Evolutionary conservation across 2,329 filamentous ascomycete genomes (phyloP), one percentile per base, ranked within the genome.

Genomic region (Alternaria angustiovoidea): DNA sequence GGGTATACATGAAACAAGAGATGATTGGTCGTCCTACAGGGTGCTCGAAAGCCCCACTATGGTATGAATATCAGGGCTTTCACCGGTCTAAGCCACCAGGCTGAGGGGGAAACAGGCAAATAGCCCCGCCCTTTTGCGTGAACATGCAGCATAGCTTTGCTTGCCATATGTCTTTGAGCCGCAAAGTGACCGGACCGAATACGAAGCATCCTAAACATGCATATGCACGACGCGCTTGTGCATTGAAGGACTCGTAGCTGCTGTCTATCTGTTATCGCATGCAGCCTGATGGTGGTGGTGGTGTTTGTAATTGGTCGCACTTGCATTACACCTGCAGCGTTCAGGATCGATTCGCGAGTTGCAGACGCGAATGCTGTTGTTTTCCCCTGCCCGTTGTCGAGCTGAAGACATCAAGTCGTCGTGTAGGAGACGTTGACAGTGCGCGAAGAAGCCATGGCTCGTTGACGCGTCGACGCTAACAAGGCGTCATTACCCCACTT

Each of bases 41-140:
- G 57, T 56, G 52, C 59, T 66, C 58, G 61, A 28, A 57, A 62
- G 59, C 67, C 68, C 54, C 53, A 56, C 32, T 38, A 56, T 42
- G n/a, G 46, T 54, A 64, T 62, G 65, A 57, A 61, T 42, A 53
- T 49, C 41, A 52, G 43, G 20, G 20, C 26, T 39, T 57, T 72
- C 54, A 71, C 70, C 68, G 70, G 68, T 63, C 39, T 51, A 56
- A 66, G 69, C 69, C 65, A 65, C 63, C 26, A 53, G 58, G 54
- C 58, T 46, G 43, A 42, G 30, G 39, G 34, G 42, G 39, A 61
- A 61, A 36, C 54, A 67, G 63, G 67, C 67, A 67, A 63, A 66
- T 51, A 43, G 28, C 38, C 42, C 48, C 44, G 44, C 58, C 51
- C 54, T 51, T 20, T 51, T 51, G 49, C 28, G 62, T 51, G 36